Conservation (phyloP, 345 rosid genomes). For the Hibiscus tridactylites region DNA sequence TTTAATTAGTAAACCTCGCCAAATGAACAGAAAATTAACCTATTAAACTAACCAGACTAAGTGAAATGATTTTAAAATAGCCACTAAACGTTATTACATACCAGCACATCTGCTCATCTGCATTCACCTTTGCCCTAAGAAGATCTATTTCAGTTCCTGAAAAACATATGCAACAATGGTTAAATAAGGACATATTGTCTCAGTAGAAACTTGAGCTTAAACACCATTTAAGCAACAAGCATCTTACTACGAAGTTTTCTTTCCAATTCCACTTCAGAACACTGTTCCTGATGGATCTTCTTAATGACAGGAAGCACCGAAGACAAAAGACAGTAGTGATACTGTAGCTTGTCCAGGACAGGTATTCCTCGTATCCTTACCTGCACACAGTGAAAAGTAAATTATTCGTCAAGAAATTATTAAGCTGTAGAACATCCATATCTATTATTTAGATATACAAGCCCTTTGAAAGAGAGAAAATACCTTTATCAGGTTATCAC, state of each 20-base stretch:
- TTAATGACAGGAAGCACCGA: slow-evolving; percentile 84
- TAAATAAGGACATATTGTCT: neutral
- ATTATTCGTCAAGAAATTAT: neutral
- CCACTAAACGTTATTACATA: slow-evolving; percentile 20
- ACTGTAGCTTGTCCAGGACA: slow-evolving; percentile 73
- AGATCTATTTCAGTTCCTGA: slow-evolving; percentile 77
- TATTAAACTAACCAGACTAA: neutral
- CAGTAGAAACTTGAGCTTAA: neutral
- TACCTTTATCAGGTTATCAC: slow-evolving; percentile 85
- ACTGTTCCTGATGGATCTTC: slow-evolving; percentile 81
- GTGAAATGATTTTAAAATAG: neutral
- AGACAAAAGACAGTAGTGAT: slow-evolving; percentile 67
- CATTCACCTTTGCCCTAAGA: slow-evolving; percentile 73
- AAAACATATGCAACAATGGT: slow-evolving; percentile 12
- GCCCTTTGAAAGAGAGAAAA: neutral
- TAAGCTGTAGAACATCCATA: neutral
- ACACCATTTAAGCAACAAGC: neutral
- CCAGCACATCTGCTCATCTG: slow-evolving; percentile 99
- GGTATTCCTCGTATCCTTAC: slow-evolving; percentile 68
- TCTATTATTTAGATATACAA: slow-evolving; percentile 1
- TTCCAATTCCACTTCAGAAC: slow-evolving; percentile 80
- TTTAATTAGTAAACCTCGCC: slow-evolving; percentile 1
- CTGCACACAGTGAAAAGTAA: slow-evolving; percentile 34
- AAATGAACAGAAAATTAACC: neutral
- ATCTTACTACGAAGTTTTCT: slow-evolving; percentile 67